Percentiles rank a stretch among this genome's conserved stretches.
Evolutionary conservation across 805 yeast species (phyloP).

Genomic region (Wickerhamomyces silvicola): DNA sequence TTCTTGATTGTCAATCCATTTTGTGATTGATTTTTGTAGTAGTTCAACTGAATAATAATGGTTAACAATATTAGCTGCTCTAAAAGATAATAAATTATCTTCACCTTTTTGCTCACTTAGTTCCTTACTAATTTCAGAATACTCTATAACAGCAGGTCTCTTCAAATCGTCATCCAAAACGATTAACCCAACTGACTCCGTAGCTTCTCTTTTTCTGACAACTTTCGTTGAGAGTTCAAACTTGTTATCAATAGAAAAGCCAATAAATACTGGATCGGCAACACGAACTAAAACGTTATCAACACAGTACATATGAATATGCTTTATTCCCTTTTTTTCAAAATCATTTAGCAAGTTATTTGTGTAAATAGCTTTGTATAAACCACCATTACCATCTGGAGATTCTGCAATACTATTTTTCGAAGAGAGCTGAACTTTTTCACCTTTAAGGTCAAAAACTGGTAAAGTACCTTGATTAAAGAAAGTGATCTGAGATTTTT

Average conservation of each 20-base stretch:
- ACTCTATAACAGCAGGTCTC: constrained; percentile 88
- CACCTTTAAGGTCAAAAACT: constrained; percentile 69
- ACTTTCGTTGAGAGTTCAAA: constrained; percentile 87
- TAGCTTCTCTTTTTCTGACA: constrained; percentile 84
- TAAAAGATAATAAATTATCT: constrained; percentile 58
- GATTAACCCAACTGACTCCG: constrained; percentile 87
- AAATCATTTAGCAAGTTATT: constrained; percentile 67
- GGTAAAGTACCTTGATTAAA: constrained; percentile 96
- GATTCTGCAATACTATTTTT: constrained; percentile 61
- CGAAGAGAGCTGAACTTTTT: constrained; percentile 57
- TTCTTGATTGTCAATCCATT: constrained; percentile 63
- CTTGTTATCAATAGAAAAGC: constrained; percentile 64
- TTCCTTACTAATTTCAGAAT: constrained; percentile 78
- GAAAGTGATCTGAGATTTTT: constrained; percentile 53
- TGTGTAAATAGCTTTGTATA: constrained; percentile 73
- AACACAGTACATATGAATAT: constrained; percentile 94
- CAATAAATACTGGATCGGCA: constrained; percentile 84
- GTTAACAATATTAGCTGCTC: constrained; percentile 97
- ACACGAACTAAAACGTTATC: constrained; percentile 89
- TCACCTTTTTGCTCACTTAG: constrained; percentile 59
- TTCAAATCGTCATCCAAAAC: constrained; percentile 51
- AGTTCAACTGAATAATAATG: constrained; percentile 89
- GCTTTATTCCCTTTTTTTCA: constrained; percentile 61
- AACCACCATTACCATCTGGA: constrained; percentile 98
- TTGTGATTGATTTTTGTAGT: constrained; percentile 48